Percentiles rank a stretch among this genome's conserved stretches.
Evolutionary conservation across 1,139 yeast genomes (phyloP).

Genomic region (Pichiaceae sp.): DNA sequence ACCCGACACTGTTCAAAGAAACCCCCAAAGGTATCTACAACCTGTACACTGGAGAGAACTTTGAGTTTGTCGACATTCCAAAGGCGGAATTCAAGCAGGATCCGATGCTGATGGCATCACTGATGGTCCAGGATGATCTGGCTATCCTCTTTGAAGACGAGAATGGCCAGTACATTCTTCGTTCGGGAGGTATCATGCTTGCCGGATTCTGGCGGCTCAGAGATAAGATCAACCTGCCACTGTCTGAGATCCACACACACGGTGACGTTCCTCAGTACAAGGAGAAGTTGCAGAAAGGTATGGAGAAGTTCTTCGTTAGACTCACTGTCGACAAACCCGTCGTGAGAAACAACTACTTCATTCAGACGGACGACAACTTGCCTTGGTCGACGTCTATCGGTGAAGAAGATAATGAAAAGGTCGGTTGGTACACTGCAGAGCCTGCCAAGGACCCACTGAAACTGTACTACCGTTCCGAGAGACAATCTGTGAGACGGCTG

Average conservation of each 20-base stretch:
- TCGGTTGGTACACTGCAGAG: conserved; percentile 56
- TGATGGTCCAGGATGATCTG: conserved; percentile 57
- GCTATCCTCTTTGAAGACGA: conserved; percentile 57
- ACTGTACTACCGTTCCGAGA: conserved; percentile 53
- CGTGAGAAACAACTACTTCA: conserved; percentile 56
- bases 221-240: conserved; percentile 47
- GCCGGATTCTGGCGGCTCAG: conserved; percentile 61
- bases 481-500: conserved; percentile 61
- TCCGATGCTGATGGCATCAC: conserved; percentile 51
- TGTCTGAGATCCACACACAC: conserved; percentile 48
- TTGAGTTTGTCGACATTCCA: conserved; percentile 26
- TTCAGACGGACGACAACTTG: conserved; percentile 54
- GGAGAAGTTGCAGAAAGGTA: conserved; percentile 48
- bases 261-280: conserved; percentile 63
- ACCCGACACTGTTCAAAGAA: conserved; percentile 44
- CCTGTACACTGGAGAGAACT: conserved; percentile 43
- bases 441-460: conserved; percentile 36
- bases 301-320: conserved; percentile 57
- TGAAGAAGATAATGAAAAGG: conserved; percentile 38
- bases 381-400: conserved; percentile 65
- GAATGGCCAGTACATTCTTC: conserved; percentile 46
- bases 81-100: conserved; percentile 31
- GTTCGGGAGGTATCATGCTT: conserved; percentile 52
- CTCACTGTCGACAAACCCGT: conserved; percentile 49
- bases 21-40: conserved; percentile 43